Evolutionary conservation across 225 moss, liverwort and hornwort species (phyloP), one percentile per base, ranked within the genome.

Genomic region (Climacium dendroides): DNA sequence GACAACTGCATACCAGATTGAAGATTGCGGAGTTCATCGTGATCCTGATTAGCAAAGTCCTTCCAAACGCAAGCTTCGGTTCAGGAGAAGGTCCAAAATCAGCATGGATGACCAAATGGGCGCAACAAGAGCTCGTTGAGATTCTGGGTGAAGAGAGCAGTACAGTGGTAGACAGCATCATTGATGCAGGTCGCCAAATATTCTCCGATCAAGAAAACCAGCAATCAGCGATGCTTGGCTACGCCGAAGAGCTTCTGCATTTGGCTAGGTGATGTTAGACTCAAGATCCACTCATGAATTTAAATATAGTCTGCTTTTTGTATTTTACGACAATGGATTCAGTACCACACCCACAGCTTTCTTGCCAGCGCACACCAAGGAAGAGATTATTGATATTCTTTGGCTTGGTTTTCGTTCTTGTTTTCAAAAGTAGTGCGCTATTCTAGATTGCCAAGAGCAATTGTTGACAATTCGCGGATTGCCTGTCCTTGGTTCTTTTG

Each of bases 1-100:
- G 35, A 50, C 43, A 48, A 47, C 26, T 84, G 80, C 74, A 19
- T 90, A 71, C 74, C 95, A 99, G 98, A 91, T 94, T 95, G 90
- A 95, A 95, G 85, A 95, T 96, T 91, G 95, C 96, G 62, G 98
- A 99, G 89, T 97, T 99, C 87, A 88, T 99, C 7, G 95, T 99
- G 41, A 87, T 99, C 88, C 91, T 99, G 87, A 87, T 99, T 69
- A 93, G 94, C 87, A 95, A 94, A 88, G 91, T 99, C 41, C 94
- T 98, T 74, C 93, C 94, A 55, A 91, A 83, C 87, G 77, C 87
- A 71, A 86, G 87, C 78, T 83, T 91, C 15, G 92, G 92, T 84
- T 85, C 72, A 89, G 90, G 88, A 64, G 98, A 97, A 53, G 93
- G 92, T 66, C 86, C 91, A 43, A 95, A 95, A 86, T 80, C 90